phyloP scores from a whole-genome alignment of 305 asterid genomes.

The Salvia sclarea region DNA sequence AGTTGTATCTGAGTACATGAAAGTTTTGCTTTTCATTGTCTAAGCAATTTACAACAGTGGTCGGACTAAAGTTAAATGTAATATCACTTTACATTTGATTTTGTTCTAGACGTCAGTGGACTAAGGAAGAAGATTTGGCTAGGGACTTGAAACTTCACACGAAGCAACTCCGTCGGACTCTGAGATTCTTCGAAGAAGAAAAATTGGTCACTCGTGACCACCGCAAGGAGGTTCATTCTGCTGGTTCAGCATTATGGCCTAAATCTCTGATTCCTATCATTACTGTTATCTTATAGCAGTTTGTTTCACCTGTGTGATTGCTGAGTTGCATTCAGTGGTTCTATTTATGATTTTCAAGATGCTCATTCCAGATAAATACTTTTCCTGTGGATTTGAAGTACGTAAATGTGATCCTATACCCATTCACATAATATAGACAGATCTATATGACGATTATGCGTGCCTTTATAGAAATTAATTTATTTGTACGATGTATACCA shows the following conservation, averaged over 20 bases:
- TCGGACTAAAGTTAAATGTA: slow-evolving; percentile 24
- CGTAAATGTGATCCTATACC: slow-evolving; percentile 3
- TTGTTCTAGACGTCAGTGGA: slow-evolving; percentile 81
- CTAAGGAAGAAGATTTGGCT: slow-evolving; percentile 96
- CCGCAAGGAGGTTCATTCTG: slow-evolving; percentile 82
- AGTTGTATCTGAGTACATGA: not conserved
- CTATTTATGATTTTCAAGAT: slow-evolving; percentile 4
- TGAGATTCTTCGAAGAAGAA: slow-evolving; percentile 93
- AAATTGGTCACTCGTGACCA: slow-evolving; percentile 90
- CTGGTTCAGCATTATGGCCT: slow-evolving; percentile 38
- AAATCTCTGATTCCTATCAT: slow-evolving; percentile 24
- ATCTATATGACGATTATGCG: not conserved
- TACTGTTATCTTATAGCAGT: slow-evolving; percentile 29
- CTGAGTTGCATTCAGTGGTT: slow-evolving; percentile 10
- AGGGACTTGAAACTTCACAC: slow-evolving; percentile 95
- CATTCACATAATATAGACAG: not conserved
- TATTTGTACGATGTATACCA: slow-evolving; percentile 4
- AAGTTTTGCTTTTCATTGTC: not conserved
- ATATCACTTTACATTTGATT: slow-evolving; percentile 26
- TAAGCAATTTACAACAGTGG: slow-evolving; percentile 13
- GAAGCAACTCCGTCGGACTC: slow-evolving; percentile 88
- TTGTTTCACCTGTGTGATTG: slow-evolving; percentile 27
- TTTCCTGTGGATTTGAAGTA: slow-evolving; percentile 4
- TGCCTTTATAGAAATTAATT: slow-evolving; percentile 8
- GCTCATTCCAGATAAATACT: slow-evolving; percentile 14